Conservation (phyloP, 192 early-diverging fungal genomes). For the Coemansia guatemalensis region DNA sequence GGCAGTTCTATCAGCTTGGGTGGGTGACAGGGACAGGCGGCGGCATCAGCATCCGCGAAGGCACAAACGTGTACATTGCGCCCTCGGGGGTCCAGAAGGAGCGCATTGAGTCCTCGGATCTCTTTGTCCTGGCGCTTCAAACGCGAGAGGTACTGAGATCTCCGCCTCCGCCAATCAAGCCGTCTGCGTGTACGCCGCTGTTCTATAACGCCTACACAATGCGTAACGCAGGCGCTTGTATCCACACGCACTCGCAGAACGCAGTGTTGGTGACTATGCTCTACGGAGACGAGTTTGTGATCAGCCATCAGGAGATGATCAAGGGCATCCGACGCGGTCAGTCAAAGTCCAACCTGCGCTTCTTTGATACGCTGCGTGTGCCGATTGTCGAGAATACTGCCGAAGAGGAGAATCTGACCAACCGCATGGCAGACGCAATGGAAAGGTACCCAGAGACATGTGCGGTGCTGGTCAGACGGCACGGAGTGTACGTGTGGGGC, state of each 20-base stretch:
- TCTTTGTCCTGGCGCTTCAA: conserved; percentile 76
- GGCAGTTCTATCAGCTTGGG: conserved; percentile 83
- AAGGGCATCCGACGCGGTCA: conserved; percentile 89
- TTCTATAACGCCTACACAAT: conserved; percentile 92
- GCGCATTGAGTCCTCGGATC: conserved; percentile 76
- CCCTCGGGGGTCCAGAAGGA: conserved; percentile 96
- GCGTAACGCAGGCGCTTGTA: conserved; percentile 84
- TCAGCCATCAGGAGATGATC: conserved; percentile 99
- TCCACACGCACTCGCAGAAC: conserved; percentile 95
- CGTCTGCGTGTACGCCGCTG: conserved; percentile 91
- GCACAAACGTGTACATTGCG: conserved; percentile 82
- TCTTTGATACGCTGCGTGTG: conserved; percentile 80
- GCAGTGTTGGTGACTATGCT: conserved; percentile 93
- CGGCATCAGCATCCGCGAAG: conserved; percentile 78
- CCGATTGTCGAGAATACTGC: conserved; percentile 98
- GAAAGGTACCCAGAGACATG: conserved; percentile 82
- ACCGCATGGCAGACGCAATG: conserved; percentile 88
- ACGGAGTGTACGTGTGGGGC: conserved; percentile 98
- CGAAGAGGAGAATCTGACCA: conserved; percentile 87
- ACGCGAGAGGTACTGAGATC: conserved; percentile 63
- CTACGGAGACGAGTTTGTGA: conserved; percentile 74
- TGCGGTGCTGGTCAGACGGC: conserved; percentile 91
- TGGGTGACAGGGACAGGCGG: conserved; percentile 98
- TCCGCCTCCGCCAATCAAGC: conserved; percentile 68
- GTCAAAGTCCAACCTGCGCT: conserved; percentile 63